A percentile compares a stretch with the other conserved stretches of the same genome.
phyloP scores from a whole-genome alignment of 1,284 basidiomycete species.

The Ganoderma meredithae region DNA sequence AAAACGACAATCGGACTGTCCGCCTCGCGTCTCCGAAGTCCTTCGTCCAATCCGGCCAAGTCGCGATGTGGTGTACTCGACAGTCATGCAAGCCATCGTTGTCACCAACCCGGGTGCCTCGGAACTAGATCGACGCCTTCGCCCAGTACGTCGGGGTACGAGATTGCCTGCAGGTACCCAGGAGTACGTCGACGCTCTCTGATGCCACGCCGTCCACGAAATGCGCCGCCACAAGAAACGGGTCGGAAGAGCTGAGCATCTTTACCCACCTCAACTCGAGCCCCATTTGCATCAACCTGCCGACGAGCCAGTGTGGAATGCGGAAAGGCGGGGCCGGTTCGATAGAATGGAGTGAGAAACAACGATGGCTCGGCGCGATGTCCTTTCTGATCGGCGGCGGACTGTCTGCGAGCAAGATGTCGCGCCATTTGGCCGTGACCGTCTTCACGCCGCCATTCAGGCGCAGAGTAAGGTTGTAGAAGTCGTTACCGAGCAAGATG shows the following conservation, averaged over 20 bases:
- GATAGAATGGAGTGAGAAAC: not conserved
- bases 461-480: conserved; percentile 3
- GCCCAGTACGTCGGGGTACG: not conserved
- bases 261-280: not conserved
- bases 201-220: not conserved
- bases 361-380: not conserved
- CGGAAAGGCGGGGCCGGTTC: conserved; percentile 8
- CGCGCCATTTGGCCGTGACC: conserved; percentile 15
- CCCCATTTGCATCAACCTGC: not conserved
- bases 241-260: not conserved
- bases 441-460: not conserved
- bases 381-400: not conserved
- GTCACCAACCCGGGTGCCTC: not conserved
- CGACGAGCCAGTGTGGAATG: conserved; percentile 6
- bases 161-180: not conserved
- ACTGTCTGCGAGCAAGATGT: conserved; percentile 8
- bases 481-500: conserved; percentile 9
- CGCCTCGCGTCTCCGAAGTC: conserved; percentile 9
- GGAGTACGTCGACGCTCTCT: not conserved
- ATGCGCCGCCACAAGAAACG: not conserved
- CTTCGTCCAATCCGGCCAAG: conserved; percentile 7
- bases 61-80: conserved; percentile 2
- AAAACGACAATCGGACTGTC: conserved; percentile 12
- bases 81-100: not conserved
- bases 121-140: not conserved